Evolutionary conservation across 441 rosid genomes (phyloP).

Genomic region (Dalechampia spathulata): DNA sequence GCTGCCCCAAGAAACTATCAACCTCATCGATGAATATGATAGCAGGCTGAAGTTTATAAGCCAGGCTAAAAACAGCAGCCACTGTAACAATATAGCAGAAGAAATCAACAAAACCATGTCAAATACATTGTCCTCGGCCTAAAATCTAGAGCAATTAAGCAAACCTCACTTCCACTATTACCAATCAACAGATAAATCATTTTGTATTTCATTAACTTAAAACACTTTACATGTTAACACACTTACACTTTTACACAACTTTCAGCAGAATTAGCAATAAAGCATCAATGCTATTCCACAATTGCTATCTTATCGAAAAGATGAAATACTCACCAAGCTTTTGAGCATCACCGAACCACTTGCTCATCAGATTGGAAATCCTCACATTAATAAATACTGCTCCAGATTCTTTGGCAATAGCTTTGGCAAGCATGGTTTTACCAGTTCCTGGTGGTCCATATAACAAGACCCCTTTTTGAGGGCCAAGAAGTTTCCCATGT

Average conservation of each 20-base stretch:
- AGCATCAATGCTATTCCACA: too few species aligned
- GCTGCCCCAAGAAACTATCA: constrained; percentile 95
- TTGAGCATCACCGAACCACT: constrained; percentile 99
- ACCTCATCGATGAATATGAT: constrained; percentile 95
- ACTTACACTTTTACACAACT: too few species aligned
- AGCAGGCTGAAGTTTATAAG: constrained; percentile 92
- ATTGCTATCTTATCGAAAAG: too few species aligned
- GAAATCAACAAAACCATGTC: too few species aligned
- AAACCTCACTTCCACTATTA: too few species aligned
- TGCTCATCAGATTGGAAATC: constrained; percentile 92
- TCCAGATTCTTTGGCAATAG: constrained; percentile 92
- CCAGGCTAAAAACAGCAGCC: constrained; percentile 95
- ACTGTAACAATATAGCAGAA: constrained; percentile 64
- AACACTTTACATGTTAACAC: too few species aligned
- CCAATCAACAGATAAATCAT: too few species aligned
- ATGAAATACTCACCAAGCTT: constrained; percentile 67
- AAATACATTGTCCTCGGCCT: too few species aligned
- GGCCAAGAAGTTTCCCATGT: constrained; percentile 85
- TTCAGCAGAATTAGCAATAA: too few species aligned
- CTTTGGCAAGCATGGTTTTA: constrained; percentile 98
- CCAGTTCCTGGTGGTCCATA: constrained; percentile 98
- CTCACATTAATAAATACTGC: constrained; percentile 89
- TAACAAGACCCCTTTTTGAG: constrained; percentile 89
- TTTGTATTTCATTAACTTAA: too few species aligned
- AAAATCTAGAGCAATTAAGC: too few species aligned